Base-by-base conservation (phyloP, 768 basidiomycete species). In the Amanita fuliginea region DNA sequence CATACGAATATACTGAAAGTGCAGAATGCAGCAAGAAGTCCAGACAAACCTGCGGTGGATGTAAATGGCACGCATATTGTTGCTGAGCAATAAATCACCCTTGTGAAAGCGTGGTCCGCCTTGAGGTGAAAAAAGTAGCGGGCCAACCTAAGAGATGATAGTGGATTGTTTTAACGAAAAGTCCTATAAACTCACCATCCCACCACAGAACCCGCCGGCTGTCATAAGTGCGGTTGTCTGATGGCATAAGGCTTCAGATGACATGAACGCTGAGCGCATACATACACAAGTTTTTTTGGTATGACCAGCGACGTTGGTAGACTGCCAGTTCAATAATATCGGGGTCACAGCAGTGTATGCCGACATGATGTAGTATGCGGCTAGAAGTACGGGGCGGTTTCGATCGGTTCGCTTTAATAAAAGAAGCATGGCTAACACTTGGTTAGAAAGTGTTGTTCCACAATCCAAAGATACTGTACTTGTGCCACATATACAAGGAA, bases 231-330 rank as follows among this genome's bases (percentile, higher is more conserved):
- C 59, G 14, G 54, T 59, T 10, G 61, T 64, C 62, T 63, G 18
- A n/a, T 46, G 24, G 9, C 19, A 22, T 45, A 18, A 18, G 24
- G 13, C 26, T 22, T 33, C 21, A 46, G 24, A 39, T 0, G 14
- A 8, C 2, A 52, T 47, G 5, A 28, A 39, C 19, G 35, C 13
- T n/a, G 3, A 16, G 36, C 33, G 14, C 16, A 10, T 9, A 47
- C 57, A 33, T 47, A 59, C 62, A 1, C 60, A 55, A 9, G 61
- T 54, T 42, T 62, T 64, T 53, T 64, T 64, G 2, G 62, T 62
- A 42, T 62, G 65, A 1, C 66, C 66, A 6, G 66, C 66, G 6
- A 65, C 64, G 47, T 67, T 67, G 1, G 65, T 59, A 13, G 63
- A 59, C 42, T 66, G 62, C 66, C 66, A 67, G 43, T 62, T 64